Evolutionary conservation across 2,329 filamentous ascomycete species (phyloP).

Genomic region (Nannizzia gypsea): DNA sequence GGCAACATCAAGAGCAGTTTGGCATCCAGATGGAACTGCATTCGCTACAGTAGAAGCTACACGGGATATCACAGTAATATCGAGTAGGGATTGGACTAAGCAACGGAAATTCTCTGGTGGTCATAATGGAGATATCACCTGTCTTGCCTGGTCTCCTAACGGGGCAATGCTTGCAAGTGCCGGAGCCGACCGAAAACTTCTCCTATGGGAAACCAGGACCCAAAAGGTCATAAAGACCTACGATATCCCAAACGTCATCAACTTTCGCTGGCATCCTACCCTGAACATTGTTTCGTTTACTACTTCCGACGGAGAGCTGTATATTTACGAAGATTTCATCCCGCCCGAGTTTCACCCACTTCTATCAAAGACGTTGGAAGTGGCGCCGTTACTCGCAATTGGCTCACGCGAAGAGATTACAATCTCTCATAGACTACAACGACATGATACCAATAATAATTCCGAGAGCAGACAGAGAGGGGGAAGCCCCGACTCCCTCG

Average conservation of each 20-base stretch:
- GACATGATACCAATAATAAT: slow-evolving; percentile 40
- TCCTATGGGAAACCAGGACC: slow-evolving; percentile 79
- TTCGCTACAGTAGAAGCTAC: slow-evolving; percentile 77
- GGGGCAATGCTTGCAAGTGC: slow-evolving; percentile 67
- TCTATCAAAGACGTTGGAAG: slow-evolving; percentile 48
- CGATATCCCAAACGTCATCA: slow-evolving; percentile 72
- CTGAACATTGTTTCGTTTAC: slow-evolving; percentile 86
- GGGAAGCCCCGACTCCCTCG: slow-evolving; percentile 63
- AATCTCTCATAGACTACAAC: slow-evolving; percentile 47
- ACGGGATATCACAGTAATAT: slow-evolving; percentile 73
- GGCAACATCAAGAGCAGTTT: slow-evolving; percentile 60
- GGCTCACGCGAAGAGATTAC: slow-evolving; percentile 57
- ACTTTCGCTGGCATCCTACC: slow-evolving; percentile 79
- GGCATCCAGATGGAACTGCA: slow-evolving; percentile 90
- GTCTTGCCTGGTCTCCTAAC: slow-evolving; percentile 87
- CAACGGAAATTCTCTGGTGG: slow-evolving; percentile 68
- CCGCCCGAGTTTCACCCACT: slow-evolving; percentile 39
- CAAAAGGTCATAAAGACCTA: slow-evolving; percentile 68
- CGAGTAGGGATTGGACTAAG: slow-evolving; percentile 78
- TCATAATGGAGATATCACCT: slow-evolving; percentile 74
- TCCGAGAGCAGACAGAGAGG: slow-evolving; percentile 37
- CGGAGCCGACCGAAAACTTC: slow-evolving; percentile 38
- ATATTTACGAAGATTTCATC: slow-evolving; percentile 59
- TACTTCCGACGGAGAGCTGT: slow-evolving; percentile 83
- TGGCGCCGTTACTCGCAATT: slow-evolving; percentile 77